Evolutionary conservation across 2,329 filamentous ascomycete species (phyloP), one percentile per base, ranked within the genome.

Genomic region (Rutstroemia sp.): DNA sequence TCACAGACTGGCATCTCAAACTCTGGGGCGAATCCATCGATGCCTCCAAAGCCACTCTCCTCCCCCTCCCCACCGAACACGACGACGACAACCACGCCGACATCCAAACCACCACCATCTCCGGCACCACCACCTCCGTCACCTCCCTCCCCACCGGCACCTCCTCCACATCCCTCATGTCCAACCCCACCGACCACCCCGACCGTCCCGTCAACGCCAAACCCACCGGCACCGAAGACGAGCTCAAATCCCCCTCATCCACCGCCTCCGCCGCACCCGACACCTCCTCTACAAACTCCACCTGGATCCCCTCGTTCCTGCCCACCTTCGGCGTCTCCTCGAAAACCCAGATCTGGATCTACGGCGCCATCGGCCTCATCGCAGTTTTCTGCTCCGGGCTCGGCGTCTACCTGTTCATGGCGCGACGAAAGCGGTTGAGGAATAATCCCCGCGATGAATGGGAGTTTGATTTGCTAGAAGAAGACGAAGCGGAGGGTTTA

Each of bases 21-120:
- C 80, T 99, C 3, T 99, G 91, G 90, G 94, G 94, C 60, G 92
- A 96, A 71, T 79, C 81, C 58, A 88, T 89, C 63, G 89, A 97
- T 68, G 79, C 83, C 38, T 76, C 79, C 50, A 88, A 88, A 68
- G 86, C 92, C 52, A 79, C 74, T 7, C 77, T 87, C 4, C 81
- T 95, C 16, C 92, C 94, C 7, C 81, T 96, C 75, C 94, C 94
- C 0, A 83, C 81, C 5, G 87, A 88, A 50, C 76, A 89, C 47
- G 92, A 96, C 61, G 90, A 97, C 67, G 84, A 87, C 57, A 84
- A 96, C 66, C 88, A 92, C 70, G 86, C 87, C 63, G 73, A 80
- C 61, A 72, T 82, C 4, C 71, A 75, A 4, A 81, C 80, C 56
- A 88, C 86, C 3, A 89, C 87, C 19, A 81, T 86, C 9, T 68